These are phyloP conservation scores for Cryptococcus sp. DNA, from an alignment of 1,284 basidiomycete species.

Conservation along the genomic window DNA sequence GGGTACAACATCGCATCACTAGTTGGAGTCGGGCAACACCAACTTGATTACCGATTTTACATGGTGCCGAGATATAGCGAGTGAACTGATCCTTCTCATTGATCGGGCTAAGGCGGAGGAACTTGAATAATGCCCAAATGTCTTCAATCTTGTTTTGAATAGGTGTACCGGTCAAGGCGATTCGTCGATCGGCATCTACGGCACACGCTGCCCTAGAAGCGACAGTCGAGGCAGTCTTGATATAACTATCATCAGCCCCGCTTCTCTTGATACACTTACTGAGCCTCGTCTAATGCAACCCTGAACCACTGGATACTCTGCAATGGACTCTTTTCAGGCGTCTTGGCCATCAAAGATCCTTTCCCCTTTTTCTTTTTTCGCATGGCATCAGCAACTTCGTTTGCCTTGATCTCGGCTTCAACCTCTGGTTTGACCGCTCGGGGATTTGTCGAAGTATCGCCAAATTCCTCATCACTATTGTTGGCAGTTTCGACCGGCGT, in stretches of 20 bases:
- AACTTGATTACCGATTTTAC: conserved; percentile 85
- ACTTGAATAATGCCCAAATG: conserved; percentile 93
- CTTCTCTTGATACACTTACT: conserved; percentile 58
- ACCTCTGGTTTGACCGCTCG: conserved; percentile 51
- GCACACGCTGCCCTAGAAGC: conserved; percentile 93
- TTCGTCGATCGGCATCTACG: conserved; percentile 82
- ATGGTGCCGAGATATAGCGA: conserved; percentile 83
- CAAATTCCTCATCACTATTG: conserved; percentile 39
- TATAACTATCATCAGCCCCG: conserved; percentile 61
- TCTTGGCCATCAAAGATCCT: conserved; percentile 43
- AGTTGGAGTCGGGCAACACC: conserved; percentile 91
- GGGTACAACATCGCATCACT: conserved; percentile 93
- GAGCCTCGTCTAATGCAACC: conserved; percentile 95
- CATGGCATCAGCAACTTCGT: conserved; percentile 46
- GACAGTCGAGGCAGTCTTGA: conserved; percentile 92
- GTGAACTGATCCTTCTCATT: conserved; percentile 92
- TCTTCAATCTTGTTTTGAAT: conserved; percentile 99
- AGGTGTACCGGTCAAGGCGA: conserved; percentile 94
- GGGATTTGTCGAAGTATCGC: conserved; percentile 19
- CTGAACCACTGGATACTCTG: conserved; percentile 97
- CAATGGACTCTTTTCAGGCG: conserved; percentile 74
- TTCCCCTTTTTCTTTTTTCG: conserved; percentile 61
- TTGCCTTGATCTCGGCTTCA: conserved; percentile 64
- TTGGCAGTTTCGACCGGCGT: conserved; percentile 36
- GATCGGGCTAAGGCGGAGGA: conserved; percentile 85